A percentile compares a stretch with the other conserved stretches of the same genome.
Evolutionary conservation across 768 basidiomycete species (phyloP).

Genomic region (Butyriboletus loyo): DNA sequence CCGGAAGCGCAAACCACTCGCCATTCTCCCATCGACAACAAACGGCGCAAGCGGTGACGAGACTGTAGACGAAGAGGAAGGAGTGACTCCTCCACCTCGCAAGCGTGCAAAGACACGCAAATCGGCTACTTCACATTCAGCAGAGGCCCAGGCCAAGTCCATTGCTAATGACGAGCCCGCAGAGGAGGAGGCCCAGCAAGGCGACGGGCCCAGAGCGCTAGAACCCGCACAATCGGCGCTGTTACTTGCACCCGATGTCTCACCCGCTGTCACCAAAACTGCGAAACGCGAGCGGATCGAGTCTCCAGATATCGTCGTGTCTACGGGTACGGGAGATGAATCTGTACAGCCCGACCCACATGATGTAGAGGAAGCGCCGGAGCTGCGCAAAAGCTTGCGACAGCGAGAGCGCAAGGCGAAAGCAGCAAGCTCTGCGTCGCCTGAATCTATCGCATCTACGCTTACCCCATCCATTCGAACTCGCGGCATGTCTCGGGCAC

Average conservation of each 20-base stretch:
- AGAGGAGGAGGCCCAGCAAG: conserved; percentile 5
- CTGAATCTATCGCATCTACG: conserved; percentile 28
- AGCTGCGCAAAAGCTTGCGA: conserved; percentile 30
- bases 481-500: conserved; percentile 19
- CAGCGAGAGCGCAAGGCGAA: conserved; percentile 28
- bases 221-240: conserved; percentile 7
- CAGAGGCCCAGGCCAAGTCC: conserved; percentile 4
- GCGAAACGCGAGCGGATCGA: conserved; percentile 25
- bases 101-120: conserved; percentile 31
- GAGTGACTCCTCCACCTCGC: conserved; percentile 27
- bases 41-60: conserved; percentile 38
- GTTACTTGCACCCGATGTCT: conserved; percentile 18
- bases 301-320: conserved; percentile 10
- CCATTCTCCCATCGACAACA: conserved; percentile 12
- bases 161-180: conserved; percentile 1
- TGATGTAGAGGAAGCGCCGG: conserved; percentile 22
- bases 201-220: background rate
- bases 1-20: conserved; percentile 30
- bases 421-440: conserved; percentile 17
- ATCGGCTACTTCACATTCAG: conserved; percentile 10
- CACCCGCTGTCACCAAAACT: conserved; percentile 5
- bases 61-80: conserved; percentile 29
- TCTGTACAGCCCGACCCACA: conserved; percentile 7
- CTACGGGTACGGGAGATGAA: conserved; percentile 5
- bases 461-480: conserved; percentile 26